Conservation (phyloP, 768 basidiomycete genomes). For the Leccinum aurantiacum region DNA sequence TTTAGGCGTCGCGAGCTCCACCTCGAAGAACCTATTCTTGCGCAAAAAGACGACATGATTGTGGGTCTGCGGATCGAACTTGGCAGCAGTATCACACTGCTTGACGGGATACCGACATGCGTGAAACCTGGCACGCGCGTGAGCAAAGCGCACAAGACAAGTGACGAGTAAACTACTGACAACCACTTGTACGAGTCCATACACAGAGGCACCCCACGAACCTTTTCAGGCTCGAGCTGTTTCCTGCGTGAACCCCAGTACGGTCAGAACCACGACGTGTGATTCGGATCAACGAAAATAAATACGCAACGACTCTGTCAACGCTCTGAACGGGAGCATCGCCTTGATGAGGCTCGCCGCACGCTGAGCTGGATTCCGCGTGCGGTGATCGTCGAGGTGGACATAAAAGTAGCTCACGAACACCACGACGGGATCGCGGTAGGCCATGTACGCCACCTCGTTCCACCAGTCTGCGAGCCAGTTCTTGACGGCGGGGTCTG, state of each 20-base stretch:
- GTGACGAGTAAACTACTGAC: background rate
- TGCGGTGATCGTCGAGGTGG: constrained; percentile 65
- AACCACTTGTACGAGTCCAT: constrained; percentile 97
- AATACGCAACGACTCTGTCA: constrained; percentile 68
- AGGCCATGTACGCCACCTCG: constrained; percentile 84
- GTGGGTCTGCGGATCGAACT: constrained; percentile 71
- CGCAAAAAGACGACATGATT: constrained; percentile 91
- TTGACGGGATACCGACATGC: constrained; percentile 83
- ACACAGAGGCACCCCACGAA: constrained; percentile 73
- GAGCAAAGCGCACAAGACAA: background rate
- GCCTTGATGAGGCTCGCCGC: constrained; percentile 86
- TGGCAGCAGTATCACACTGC: constrained; percentile 78
- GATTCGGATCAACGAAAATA: background rate
- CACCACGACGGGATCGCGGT: constrained; percentile 87
- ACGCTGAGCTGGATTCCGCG: constrained; percentile 58
- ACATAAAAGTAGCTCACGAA: constrained; percentile 96
- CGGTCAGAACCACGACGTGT: background rate
- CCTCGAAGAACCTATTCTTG: constrained; percentile 88
- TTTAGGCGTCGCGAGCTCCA: constrained; percentile 61
- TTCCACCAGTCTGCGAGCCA: constrained; percentile 99
- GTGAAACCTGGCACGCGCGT: constrained; percentile 66
- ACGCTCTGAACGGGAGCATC: constrained; percentile 77
- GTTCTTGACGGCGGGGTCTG: constrained; percentile 54
- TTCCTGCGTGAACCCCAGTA: constrained; percentile 42
- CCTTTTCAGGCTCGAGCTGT: constrained; percentile 84